phyloP scores from a whole-genome alignment of 2,329 filamentous ascomycete species.

The Penicillium sp. region DNA sequence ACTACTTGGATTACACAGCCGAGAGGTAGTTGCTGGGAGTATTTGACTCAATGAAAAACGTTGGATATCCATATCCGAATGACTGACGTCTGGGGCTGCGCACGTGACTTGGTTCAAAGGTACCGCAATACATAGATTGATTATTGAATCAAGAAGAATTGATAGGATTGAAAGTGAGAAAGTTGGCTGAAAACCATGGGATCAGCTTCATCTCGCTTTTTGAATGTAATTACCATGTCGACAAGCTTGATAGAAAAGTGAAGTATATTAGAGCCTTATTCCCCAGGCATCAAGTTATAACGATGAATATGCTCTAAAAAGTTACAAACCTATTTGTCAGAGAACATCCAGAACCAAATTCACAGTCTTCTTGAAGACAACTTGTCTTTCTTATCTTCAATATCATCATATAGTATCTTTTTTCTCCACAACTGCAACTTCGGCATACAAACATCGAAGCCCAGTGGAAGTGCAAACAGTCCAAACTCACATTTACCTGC shows the following conservation, averaged over 20 bases:
- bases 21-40: not conserved
- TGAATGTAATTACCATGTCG: not conserved
- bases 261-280: not conserved
- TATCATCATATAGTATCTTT: not conserved
- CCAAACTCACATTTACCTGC: slow-evolving; percentile 21
- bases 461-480: slow-evolving; percentile 20
- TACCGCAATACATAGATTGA: not conserved
- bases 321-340: not conserved
- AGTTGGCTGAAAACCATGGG: no score
- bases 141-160: not conserved
- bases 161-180: not conserved
- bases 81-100: slow-evolving; percentile 15
- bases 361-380: not conserved
- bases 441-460: not conserved
- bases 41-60: not conserved
- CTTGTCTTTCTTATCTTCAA: not conserved
- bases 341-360: not conserved
- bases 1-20: not conserved
- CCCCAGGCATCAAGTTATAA: not conserved
- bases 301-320: not conserved
- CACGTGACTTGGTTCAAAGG: not conserved
- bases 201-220: not conserved
- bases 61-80: slow-evolving; percentile 2
- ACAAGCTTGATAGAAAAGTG: not conserved
- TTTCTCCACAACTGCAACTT: not conserved